Base-by-base conservation (phyloP, 73 alveolate species). In the Breviolum minutum region DNA sequence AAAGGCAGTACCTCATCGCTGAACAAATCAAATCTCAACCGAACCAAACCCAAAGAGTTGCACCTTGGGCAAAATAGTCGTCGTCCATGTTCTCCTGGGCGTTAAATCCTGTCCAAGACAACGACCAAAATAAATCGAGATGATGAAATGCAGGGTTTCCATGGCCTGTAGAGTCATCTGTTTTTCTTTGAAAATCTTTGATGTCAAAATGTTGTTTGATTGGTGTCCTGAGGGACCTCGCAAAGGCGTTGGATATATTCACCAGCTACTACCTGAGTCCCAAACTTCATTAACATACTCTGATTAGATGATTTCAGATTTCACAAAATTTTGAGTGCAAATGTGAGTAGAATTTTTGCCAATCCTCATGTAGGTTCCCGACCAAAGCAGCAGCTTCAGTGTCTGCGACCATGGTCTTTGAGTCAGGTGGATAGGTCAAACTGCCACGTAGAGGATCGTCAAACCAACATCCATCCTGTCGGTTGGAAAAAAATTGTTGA, bases 401-500 rank as follows among this genome's bases (percentile, higher is more conserved):
- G 85, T 48, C 40, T 32, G 29, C 10, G 69, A 88, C 7, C 61
- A 88, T 68, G 61, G 73, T 66, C 40, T 88, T 74, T 5, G 83
- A 64, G 95, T 69, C 74, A 13, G 85, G n/a, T 84, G 95, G 95
- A 66, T 88, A 88, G 7, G 63, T 74, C 79, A 88, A 74, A 20
- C 68, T 74, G 10, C 95, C 95, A 26, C 84, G 16, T 20, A 54
- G 54, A 5, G 91, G 91, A 48, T 82, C 84, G 32, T 88, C 95
- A 30, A 66, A 88, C 95, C 95, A 88, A 74, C 95, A 88, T 61
- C 95, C 95, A 32, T 88, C 95, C 95, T 88, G 81, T 16, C n/a
- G 61, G 64, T 9, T 27, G 13, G 66, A 9, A 80, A 80, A 7
- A 29, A 16, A 27, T 68, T 2, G 24, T 22, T 14, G 77, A 68